These are phyloP conservation scores for Neurospora discreta DNA, from an alignment of 495 filamentous ascomycete species.

Conservation along the genomic window DNA sequence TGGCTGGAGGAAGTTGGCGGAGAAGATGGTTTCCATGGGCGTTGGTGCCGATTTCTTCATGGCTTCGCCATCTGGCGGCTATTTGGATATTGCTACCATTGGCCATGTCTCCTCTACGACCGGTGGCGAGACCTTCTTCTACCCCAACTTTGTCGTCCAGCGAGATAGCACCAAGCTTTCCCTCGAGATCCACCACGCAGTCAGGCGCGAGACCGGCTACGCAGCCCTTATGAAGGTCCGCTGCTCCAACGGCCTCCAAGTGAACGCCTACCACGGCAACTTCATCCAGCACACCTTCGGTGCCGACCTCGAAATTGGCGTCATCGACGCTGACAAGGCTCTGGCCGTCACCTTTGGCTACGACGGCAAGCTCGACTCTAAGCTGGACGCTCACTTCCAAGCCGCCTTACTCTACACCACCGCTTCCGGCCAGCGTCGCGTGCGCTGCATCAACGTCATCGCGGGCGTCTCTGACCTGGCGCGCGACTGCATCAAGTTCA, in stretches of 20 bases:
- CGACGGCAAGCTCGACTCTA: conserved; percentile 92
- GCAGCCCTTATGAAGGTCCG: conserved; percentile 98
- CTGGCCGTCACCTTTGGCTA: conserved; percentile 88
- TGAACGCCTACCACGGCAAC: conserved; percentile 88
- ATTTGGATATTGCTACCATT: conserved; percentile 90
- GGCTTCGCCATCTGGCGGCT: conserved; percentile 76
- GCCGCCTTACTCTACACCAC: conserved; percentile 91
- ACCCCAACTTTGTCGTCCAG: conserved; percentile 84
- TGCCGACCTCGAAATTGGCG: conserved; percentile 89
- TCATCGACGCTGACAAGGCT: conserved; percentile 87
- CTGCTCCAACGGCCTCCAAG: conserved; percentile 92
- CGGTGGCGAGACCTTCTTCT: conserved; percentile 90
- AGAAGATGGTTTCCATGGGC: conserved; percentile 79
- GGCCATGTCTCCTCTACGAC: conserved; percentile 68
- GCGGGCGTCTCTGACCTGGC: conserved; percentile 80
- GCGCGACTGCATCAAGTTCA: conserved; percentile 74
- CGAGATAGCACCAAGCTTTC: conserved; percentile 77
- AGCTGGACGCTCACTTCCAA: conserved; percentile 97
- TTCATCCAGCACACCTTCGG: conserved; percentile 91
- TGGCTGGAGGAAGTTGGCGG: conserved; percentile 69
- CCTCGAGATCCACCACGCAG: conserved; percentile 73
- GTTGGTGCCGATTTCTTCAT: conserved; percentile 91
- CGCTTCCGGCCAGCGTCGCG: conserved; percentile 75
- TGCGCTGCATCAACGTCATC: conserved; percentile 86
- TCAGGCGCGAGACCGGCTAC: conserved; percentile 89